Conservation (phyloP, 2,329 filamentous ascomycete genomes). For the Penicillium italicum region DNA sequence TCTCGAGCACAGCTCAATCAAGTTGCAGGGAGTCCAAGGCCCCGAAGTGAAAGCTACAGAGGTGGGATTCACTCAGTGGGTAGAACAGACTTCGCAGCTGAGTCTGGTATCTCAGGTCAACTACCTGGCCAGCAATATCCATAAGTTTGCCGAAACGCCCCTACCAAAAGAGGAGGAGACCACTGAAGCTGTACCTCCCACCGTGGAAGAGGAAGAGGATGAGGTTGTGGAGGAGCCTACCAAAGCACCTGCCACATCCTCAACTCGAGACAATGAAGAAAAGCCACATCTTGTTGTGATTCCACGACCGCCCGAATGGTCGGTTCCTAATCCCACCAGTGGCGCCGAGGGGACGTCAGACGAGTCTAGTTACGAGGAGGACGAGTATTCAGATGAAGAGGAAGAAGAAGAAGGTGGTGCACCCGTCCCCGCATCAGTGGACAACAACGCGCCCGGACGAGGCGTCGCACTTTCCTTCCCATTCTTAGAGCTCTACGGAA, state of each 20-base stretch:
- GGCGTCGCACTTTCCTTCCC: slow-evolving; percentile 79
- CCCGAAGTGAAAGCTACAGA: slow-evolving; percentile 62
- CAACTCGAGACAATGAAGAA: slow-evolving; percentile 39
- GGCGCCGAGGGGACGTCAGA: slow-evolving; percentile 39
- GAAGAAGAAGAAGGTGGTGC: slow-evolving; percentile 43
- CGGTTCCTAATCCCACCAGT: slow-evolving; percentile 32
- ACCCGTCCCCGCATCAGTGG: slow-evolving; percentile 31
- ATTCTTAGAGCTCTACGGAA: slow-evolving; percentile 68
- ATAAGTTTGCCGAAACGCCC: slow-evolving; percentile 59
- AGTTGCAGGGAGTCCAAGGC: slow-evolving; percentile 61
- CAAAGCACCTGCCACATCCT: slow-evolving; percentile 7
- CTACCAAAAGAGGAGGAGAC: slow-evolving; percentile 25
- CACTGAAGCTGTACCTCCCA: slow-evolving; percentile 1
- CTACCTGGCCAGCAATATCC: slow-evolving; percentile 68
- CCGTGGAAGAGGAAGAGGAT: slow-evolving; percentile 2
- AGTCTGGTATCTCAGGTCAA: slow-evolving; percentile 72
- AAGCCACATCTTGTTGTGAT: slow-evolving; percentile 68
- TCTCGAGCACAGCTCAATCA: slow-evolving; percentile 62
- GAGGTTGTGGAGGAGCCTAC: slow-evolving; percentile 13
- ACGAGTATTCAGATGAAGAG: slow-evolving; percentile 44
- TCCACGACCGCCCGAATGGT: slow-evolving; percentile 75
- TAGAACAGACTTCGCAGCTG: slow-evolving; percentile 55
- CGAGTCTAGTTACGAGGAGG: slow-evolving; percentile 47
- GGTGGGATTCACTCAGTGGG: slow-evolving; percentile 60
- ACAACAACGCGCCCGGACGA: slow-evolving; percentile 51